phyloP scores from a whole-genome alignment of 169 alveolate species.

The Perkinsus olseni region DNA sequence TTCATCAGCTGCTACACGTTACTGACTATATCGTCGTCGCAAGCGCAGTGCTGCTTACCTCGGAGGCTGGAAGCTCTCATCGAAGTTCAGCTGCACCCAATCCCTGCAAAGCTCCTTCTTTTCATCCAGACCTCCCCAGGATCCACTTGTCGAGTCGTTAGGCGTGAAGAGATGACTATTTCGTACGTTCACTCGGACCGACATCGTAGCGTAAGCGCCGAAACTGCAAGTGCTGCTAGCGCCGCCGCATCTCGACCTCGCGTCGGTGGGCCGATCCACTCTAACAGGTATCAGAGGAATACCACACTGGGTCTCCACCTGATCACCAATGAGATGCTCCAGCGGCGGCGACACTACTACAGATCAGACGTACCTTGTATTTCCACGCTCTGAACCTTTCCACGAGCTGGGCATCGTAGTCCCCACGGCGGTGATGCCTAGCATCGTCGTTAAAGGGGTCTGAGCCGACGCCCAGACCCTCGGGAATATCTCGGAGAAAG shows the following conservation, averaged over 20 bases:
- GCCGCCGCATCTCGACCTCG: not conserved
- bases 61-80: not conserved
- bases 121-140: not conserved
- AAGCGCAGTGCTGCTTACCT: not conserved
- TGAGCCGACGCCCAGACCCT: not conserved
- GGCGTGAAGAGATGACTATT: not conserved
- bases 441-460: not conserved
- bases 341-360: not conserved
- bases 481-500: not conserved
- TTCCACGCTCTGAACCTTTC: not conserved
- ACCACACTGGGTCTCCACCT: not conserved
- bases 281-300: not conserved
- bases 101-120: not conserved
- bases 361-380: not conserved
- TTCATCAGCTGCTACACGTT: no score
- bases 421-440: not conserved
- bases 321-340: not conserved
- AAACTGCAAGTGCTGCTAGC: not conserved
- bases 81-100: not conserved
- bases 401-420: not conserved
- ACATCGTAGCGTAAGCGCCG: not conserved
- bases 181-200: not conserved
- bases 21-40: no score
- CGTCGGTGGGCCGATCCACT: not conserved
- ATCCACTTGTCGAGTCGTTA: not conserved